phyloP scores from a whole-genome alignment of 2,329 filamentous ascomycete species.

The Emergomyces pasteurianus region DNA sequence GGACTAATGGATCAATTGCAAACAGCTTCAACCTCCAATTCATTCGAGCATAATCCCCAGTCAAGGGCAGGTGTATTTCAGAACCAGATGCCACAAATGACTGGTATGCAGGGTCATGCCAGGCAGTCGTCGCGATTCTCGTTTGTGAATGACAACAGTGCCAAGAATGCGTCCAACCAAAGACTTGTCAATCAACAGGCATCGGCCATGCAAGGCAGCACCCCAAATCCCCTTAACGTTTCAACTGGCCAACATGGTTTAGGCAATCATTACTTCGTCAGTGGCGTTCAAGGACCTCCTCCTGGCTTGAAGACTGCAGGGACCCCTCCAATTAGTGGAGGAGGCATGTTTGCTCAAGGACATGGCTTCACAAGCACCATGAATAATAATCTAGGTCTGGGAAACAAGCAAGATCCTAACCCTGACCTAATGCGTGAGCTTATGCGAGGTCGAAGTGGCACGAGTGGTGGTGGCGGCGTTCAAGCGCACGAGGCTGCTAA shows the following conservation, averaged over 20 bases:
- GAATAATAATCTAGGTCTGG: constrained; percentile 50
- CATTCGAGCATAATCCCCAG: constrained; percentile 32
- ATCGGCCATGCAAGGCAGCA: constrained; percentile 26
- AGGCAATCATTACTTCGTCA: constrained; percentile 63
- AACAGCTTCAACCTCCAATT: constrained; percentile 17
- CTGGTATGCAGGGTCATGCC: constrained; percentile 55
- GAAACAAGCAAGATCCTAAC: constrained; percentile 57
- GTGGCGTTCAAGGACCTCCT: constrained; percentile 81
- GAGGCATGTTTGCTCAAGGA: constrained; percentile 79
- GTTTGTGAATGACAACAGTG: constrained; percentile 60
- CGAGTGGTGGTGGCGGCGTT: constrained; percentile 47
- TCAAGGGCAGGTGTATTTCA: constrained; percentile 36
- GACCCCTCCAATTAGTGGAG: constrained; percentile 71
- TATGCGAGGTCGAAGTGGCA: constrained; percentile 54
- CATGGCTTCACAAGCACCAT: constrained; percentile 66
- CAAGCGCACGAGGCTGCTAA: constrained; percentile 78
- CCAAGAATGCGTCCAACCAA: constrained; percentile 47
- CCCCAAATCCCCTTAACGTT: constrained; percentile 26
- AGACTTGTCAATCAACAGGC: constrained; percentile 43
- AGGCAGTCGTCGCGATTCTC: constrained; percentile 79
- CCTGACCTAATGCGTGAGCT: constrained; percentile 72
- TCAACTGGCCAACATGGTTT: constrained; percentile 30
- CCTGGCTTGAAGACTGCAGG: constrained; percentile 91
- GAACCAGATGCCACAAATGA: constrained; percentile 36
- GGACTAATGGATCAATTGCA: constrained; percentile 38